Base-by-base conservation (phyloP, 1,284 basidiomycete species). In the Paramarasmius palmivorus region DNA sequence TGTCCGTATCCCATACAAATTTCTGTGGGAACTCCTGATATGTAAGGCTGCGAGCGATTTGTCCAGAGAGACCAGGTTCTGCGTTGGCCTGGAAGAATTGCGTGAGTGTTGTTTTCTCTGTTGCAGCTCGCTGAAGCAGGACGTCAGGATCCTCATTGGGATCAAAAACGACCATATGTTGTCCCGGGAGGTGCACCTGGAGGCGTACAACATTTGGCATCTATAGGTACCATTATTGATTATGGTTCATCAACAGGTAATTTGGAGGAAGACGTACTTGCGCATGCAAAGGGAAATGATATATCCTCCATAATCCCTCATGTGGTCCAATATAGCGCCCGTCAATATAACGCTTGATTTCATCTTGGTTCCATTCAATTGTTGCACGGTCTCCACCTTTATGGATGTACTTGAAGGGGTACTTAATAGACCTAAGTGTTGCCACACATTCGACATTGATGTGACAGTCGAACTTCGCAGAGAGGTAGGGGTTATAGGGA, bases 31-130 rank as follows among this genome's bases (percentile, higher is more conserved):
- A 74, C 1, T 78, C 73, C n/a, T 75, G 70, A 49, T 78, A 78
- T 0, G 68, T 67, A 39, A n/a, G n/a, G n/a, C n/a, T n/a, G n/a
- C n/a, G n/a, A n/a, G n/a, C n/a, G n/a, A n/a, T n/a, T n/a, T n/a
- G 59, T 47, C 7, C 64, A 17, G 3, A 65, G 59, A 2, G 71
- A 71, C 49, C 39, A 0, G 55, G 59, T 52, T 70, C 53, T 0
- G 57, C 48, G 61, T 80, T 79, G 0, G 71, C 71, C 1, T 66
- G 64, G 57, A 81, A 79, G 58, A 65, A 80, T 3, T 64, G 73
- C 7, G 71, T 72, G 0, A 78, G 65, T 1, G 57, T 59, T 2
- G 72, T 75, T 2, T 61, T 46, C 12, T 64, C 59, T 6, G 19
- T 10, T 23, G 56, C 50, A 9, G 61, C 71, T 10, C 61, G 59